Base-by-base conservation (phyloP, 2,329 filamentous ascomycete species). In the Ceratocystis cacaofunesta region DNA sequence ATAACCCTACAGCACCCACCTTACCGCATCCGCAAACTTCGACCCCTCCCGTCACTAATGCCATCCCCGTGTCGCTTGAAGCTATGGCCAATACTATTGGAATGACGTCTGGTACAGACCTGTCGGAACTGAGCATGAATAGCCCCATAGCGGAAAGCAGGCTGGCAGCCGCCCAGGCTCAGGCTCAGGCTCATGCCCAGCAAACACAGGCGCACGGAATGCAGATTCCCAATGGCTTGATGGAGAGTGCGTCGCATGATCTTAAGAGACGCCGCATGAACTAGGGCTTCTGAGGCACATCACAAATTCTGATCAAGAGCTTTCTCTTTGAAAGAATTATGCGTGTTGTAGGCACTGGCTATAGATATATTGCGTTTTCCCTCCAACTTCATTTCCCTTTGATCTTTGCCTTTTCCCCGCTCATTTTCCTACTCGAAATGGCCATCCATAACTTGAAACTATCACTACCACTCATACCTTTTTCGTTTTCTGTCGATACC, bases 81-180 rank as follows among this genome's bases (percentile, higher is more conserved):
- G 61, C 52, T 19, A 36, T 57, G 5, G 8, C 12, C 22, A 17
- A 46, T 8, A 44, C 60, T 22, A 61, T 64, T 12, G 46, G 65
- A 52, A 62, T 67, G 12, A 50, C 65, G 1, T 57, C 68, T 8
- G 67, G 61, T 3, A 43, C 65, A 5, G 67, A 67, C 22, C 19
- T 67, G 19, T 65, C 67, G 5, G 65, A 66, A 28, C 63, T 66
- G 19, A 66, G 63, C 36, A 64, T 69, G 67, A 62, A 63, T 28
- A 67, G 60, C 15, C 65, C 66, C 4, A 44, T 63, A 6, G 55
- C 65, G 30, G 65, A 66, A 10, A 25, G 36, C 3, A 17, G 41
- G 50, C 43, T 61, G 60, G 61, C 41, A 4, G 10, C 36, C 3
- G 36, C 36, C 36, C 36, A 41, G 36, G 36, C 36, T 3, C 36